phyloP scores from a whole-genome alignment of 108 stramenopile genomes.

The Cylindrotheca closterium region DNA sequence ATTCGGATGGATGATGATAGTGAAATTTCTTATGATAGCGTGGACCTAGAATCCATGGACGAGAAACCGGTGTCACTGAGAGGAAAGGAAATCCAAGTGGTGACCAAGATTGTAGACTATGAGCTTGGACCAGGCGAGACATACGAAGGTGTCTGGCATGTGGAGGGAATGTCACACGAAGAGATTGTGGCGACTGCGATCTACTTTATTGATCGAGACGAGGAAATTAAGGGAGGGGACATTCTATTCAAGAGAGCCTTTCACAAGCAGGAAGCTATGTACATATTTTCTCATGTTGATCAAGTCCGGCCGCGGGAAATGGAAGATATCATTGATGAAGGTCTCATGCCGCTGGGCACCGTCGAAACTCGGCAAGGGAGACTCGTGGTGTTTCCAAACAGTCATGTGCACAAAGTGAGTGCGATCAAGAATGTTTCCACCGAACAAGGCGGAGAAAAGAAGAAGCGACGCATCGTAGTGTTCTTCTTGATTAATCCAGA shows the following conservation, averaged over 20 bases:
- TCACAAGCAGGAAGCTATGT: not conserved
- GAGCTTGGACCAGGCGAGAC: slow-evolving; percentile 19
- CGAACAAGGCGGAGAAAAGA: not conserved
- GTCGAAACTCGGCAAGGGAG: slow-evolving; percentile 16
- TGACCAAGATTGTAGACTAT: slow-evolving; percentile 33
- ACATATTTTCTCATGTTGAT: not conserved
- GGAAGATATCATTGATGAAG: not conserved
- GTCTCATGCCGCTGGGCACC: slow-evolving; percentile 13
- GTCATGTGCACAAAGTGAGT: slow-evolving; percentile 24
- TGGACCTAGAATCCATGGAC: not conserved
- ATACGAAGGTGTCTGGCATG: slow-evolving; percentile 31
- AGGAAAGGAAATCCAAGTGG: slow-evolving; percentile 4
- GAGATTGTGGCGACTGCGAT: too few species aligned
- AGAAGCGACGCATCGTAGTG: slow-evolving; percentile 28
- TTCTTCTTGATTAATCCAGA: slow-evolving; percentile 30
- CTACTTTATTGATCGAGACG: too few species aligned
- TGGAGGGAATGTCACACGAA: too few species aligned
- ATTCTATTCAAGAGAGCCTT: slow-evolving; percentile 14
- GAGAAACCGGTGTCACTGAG: not conserved
- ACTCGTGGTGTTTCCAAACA: too few species aligned
- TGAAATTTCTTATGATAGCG: not conserved
- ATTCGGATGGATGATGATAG: not conserved
- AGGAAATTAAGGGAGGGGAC: slow-evolving; percentile 18
- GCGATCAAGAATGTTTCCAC: not conserved
- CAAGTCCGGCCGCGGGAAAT: not conserved